These are phyloP conservation scores for Neocatenulostroma microsporum DNA, from an alignment of 2,329 filamentous ascomycete genomes.

Conservation along the genomic window DNA sequence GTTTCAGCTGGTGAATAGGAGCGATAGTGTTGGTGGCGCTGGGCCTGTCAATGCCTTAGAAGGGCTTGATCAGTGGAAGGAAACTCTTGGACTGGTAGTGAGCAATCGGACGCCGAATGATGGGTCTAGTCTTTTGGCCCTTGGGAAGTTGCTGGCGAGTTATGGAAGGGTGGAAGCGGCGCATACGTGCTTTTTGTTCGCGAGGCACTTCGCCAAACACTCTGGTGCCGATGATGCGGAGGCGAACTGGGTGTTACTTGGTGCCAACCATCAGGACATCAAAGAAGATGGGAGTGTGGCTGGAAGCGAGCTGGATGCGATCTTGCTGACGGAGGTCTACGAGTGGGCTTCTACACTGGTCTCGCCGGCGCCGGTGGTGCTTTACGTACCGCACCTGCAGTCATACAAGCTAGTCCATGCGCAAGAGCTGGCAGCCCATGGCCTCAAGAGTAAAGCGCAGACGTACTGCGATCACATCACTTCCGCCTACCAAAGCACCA, in stretches of 20 bases:
- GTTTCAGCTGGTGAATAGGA: slow-evolving; percentile 80
- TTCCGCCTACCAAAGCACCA: slow-evolving; percentile 67
- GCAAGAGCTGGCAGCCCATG: slow-evolving; percentile 72
- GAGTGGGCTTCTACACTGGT: slow-evolving; percentile 80
- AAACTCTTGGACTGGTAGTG: slow-evolving; percentile 76
- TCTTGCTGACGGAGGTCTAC: slow-evolving; percentile 93
- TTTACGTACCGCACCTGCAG: slow-evolving; percentile 68
- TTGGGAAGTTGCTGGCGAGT: slow-evolving; percentile 72
- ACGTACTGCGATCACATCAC: slow-evolving; percentile 85
- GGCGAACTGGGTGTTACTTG: slow-evolving; percentile 72
- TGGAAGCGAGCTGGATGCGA: slow-evolving; percentile 70
- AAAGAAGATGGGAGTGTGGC: slow-evolving; percentile 52
- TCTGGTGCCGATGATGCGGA: slow-evolving; percentile 75
- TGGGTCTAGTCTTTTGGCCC: slow-evolving; percentile 63
- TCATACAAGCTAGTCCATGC: slow-evolving; percentile 90
- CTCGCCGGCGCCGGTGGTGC: slow-evolving; percentile 11
- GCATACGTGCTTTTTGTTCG: slow-evolving; percentile 89
- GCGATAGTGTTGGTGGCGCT: slow-evolving; percentile 49
- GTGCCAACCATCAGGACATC: slow-evolving; percentile 68
- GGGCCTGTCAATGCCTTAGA: slow-evolving; percentile 65
- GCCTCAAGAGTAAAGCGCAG: slow-evolving; percentile 72
- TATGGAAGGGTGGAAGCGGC: slow-evolving; percentile 89
- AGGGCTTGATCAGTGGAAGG: slow-evolving; percentile 87
- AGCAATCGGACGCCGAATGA: slow-evolving; percentile 83
- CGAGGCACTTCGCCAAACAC: slow-evolving; percentile 61